Evolutionary conservation across 2,329 filamentous ascomycete genomes (phyloP).

Genomic region (Cadophora sp.): DNA sequence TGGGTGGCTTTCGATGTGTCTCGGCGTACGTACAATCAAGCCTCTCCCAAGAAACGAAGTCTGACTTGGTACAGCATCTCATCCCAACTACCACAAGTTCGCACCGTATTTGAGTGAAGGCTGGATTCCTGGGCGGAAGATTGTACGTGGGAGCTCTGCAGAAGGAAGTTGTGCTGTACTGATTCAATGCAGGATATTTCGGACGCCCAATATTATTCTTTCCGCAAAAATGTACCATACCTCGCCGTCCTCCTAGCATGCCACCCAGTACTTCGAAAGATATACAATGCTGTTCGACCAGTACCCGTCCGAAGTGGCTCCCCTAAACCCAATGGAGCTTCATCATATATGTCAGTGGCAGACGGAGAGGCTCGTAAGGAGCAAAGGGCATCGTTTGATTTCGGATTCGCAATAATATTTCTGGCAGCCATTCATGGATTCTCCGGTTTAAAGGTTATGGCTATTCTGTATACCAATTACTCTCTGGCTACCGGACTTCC

Average conservation of each 20-base stretch:
- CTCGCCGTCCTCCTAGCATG: constrained; percentile 75
- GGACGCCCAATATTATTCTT: constrained; percentile 84
- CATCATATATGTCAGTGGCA: constrained; percentile 50
- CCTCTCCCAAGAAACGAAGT: background rate
- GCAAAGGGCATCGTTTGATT: constrained; percentile 82
- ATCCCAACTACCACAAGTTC: constrained; percentile 82
- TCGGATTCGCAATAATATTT: constrained; percentile 80
- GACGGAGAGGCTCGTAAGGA: constrained; percentile 64
- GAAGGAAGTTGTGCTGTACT: constrained; percentile 18
- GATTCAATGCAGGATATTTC: constrained; percentile 73
- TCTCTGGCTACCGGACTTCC: constrained; percentile 76
- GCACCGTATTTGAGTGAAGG: constrained; percentile 74
- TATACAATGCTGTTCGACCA: constrained; percentile 64
- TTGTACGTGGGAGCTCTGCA: constrained; percentile 59
- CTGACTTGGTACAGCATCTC: constrained; percentile 63
- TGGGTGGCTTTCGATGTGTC: constrained; percentile 89
- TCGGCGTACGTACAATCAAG: constrained; percentile 62
- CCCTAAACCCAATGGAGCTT: constrained; percentile 43
- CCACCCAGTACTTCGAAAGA: constrained; percentile 79
- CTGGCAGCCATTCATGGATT: constrained; percentile 82
- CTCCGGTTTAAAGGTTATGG: constrained; percentile 81
- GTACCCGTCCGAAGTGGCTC: constrained; percentile 33
- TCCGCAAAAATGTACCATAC: constrained; percentile 85
- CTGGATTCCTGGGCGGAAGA: constrained; percentile 92
- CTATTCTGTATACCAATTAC: constrained; percentile 84